Evolutionary conservation across 257 asterid species (phyloP).

Genomic region (Forsythia suspensa): DNA sequence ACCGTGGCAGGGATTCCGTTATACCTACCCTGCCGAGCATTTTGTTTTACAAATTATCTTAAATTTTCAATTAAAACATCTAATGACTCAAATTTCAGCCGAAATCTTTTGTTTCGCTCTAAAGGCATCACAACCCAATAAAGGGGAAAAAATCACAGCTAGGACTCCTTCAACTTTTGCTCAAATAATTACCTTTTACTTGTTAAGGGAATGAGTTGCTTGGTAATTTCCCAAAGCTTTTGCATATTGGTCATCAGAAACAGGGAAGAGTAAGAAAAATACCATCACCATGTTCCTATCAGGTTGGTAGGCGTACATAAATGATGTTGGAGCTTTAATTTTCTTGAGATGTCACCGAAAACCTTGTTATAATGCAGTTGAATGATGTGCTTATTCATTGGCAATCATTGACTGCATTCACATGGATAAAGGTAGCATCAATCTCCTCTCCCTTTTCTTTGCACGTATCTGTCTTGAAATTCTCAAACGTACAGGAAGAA

Average conservation of each 20-base stretch:
- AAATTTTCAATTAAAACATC: neutral
- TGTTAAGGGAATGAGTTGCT: conserved; percentile 16
- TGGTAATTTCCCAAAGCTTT: conserved; percentile 13
- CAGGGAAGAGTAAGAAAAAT: conserved; percentile 1
- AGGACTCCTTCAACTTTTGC: neutral
- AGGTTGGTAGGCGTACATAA: conserved; percentile 13
- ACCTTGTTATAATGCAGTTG: conserved; percentile 18
- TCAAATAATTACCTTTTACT: conserved; percentile 6
- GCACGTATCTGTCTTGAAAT: conserved; percentile 54
- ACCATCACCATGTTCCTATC: conserved; percentile 19
- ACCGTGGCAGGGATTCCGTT: neutral
- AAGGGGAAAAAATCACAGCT: conserved; percentile 19
- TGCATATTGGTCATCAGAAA: conserved; percentile 4
- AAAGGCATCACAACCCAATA: conserved; percentile 5
- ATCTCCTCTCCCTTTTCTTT: conserved; percentile 65
- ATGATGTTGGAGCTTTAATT: conserved; percentile 6
- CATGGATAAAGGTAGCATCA: conserved; percentile 64
- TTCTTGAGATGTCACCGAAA: conserved; percentile 18
- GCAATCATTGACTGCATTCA: conserved; percentile 21
- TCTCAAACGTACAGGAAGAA: conserved; percentile 59
- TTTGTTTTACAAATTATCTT: neutral
- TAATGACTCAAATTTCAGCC: conserved; percentile 16
- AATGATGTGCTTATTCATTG: conserved; percentile 13
- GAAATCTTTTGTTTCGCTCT: neutral
- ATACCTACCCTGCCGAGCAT: neutral